These are phyloP conservation scores for Cercospora janseana DNA, from an alignment of 2,329 filamentous ascomycete genomes.

Conservation along the genomic window DNA sequence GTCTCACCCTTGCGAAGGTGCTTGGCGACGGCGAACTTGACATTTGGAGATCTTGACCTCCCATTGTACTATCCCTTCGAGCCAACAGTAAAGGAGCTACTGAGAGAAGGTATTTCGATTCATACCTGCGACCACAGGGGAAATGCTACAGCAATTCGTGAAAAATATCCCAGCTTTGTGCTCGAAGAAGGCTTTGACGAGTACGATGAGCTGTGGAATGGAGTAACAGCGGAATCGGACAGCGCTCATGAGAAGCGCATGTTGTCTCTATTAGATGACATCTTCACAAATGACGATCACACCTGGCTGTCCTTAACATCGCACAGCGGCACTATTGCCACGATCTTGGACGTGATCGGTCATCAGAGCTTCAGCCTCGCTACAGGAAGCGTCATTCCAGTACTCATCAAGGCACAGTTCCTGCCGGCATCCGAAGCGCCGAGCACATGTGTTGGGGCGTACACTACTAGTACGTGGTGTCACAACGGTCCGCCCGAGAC, in stretches of 20 bases:
- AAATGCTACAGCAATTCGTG: conserved; percentile 54
- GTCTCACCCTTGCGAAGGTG: conserved; percentile 63
- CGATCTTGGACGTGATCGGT: conserved; percentile 55
- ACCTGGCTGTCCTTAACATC: conserved; percentile 61
- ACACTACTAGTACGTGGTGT: conserved; percentile 38
- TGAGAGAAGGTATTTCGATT: conserved; percentile 65
- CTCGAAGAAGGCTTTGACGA: conserved; percentile 64
- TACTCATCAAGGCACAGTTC: conserved; percentile 61
- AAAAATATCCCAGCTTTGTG: conserved; percentile 53
- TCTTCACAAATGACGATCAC: conserved; percentile 54
- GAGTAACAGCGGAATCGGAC: conserved; percentile 51
- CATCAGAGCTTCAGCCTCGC: conserved; percentile 61
- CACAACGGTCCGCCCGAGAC: conserved; percentile 37
- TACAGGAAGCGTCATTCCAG: conserved; percentile 68
- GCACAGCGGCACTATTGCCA: conserved; percentile 58
- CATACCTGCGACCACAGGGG: conserved; percentile 67
- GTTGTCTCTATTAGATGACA: conserved; percentile 54
- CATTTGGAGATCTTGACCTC: conserved; percentile 57
- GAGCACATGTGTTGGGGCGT: conserved; percentile 35
- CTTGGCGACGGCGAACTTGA: conserved; percentile 61
- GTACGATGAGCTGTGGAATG: conserved; percentile 55
- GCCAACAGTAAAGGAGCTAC: conserved; percentile 62
- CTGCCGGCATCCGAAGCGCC: conserved; percentile 36
- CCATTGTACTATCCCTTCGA: conserved; percentile 54
- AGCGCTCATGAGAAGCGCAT: conserved; percentile 53